These are phyloP conservation scores for Coemansia sp. DNA, from an alignment of 192 early-diverging fungal species.

Conservation along the genomic window DNA sequence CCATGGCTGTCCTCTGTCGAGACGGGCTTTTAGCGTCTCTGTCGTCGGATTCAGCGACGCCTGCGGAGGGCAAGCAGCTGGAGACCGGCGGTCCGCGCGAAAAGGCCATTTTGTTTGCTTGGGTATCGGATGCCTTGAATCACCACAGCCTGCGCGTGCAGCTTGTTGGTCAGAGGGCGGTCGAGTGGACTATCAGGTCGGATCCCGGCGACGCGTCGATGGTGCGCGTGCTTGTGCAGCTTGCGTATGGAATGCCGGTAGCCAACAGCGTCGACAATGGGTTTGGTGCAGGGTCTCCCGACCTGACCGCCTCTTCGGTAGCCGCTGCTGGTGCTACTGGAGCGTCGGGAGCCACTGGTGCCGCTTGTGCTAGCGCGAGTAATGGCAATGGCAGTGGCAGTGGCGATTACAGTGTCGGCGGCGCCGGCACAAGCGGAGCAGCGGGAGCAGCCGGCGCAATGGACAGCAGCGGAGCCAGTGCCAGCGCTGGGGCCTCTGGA, in stretches of 20 bases:
- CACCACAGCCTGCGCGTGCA: constrained; percentile 22
- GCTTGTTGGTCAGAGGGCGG: constrained; percentile 40
- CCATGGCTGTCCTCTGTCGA: constrained; percentile 82
- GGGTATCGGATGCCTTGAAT: constrained; percentile 44
- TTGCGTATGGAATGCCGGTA: constrained; percentile 38
- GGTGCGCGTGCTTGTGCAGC: constrained; percentile 42
- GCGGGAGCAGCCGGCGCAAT: no score
- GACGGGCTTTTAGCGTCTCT: neutral
- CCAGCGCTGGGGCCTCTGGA: neutral
- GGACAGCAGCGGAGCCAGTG: neutral
- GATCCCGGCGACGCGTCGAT: constrained; percentile 30
- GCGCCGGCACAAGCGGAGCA: no score
- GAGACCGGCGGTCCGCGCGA: constrained; percentile 49
- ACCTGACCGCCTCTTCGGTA: neutral
- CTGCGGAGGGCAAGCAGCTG: constrained; percentile 5
- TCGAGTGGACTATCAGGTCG: constrained; percentile 38
- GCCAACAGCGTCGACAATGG: constrained; percentile 26
- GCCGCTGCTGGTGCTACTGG: neutral
- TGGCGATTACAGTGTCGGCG: no score
- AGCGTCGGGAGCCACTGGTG: no score
- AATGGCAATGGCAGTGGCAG: neutral
- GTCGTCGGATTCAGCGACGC: neutral
- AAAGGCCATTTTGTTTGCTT: constrained; percentile 37
- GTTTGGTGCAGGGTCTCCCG: neutral
- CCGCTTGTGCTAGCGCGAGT: neutral